phyloP scores from a whole-genome alignment of 176 grass and related monocot species.

The Carex parvula region DNA sequence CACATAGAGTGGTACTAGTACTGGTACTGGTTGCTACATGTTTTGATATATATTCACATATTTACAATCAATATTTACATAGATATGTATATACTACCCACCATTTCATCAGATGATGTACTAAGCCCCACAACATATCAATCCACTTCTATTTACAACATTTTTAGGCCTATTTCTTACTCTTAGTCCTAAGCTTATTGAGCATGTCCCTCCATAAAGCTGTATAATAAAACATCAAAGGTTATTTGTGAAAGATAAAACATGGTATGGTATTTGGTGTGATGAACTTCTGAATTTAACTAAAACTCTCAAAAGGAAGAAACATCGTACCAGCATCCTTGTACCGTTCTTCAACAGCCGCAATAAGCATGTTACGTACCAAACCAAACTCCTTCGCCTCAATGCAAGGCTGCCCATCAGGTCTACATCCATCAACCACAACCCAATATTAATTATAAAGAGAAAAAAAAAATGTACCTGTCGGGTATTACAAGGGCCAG shows the following conservation, averaged over 20 bases:
- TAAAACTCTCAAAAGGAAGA: not conserved
- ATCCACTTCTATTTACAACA: conserved; percentile 49
- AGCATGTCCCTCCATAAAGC: conserved; percentile 77
- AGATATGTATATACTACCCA: conserved; percentile 23
- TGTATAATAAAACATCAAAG: conserved; percentile 15
- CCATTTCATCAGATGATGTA: conserved; percentile 21
- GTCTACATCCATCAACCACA: conserved; percentile 32
- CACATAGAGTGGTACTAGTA: not conserved
- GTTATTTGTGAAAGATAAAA: not conserved
- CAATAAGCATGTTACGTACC: conserved; percentile 73
- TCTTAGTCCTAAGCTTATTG: conserved; percentile 59
- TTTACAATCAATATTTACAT: conserved; percentile 22
- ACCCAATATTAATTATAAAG: conserved; percentile 2
- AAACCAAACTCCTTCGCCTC: conserved; percentile 77
- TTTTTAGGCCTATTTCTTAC: conserved; percentile 72
- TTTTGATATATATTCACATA: conserved; percentile 2
- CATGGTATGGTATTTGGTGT: not conserved
- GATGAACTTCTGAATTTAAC: no score
- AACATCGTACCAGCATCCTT: conserved; percentile 72
- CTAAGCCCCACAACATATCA: conserved; percentile 17
- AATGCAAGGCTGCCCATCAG: conserved; percentile 66
- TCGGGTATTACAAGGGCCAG: not conserved
- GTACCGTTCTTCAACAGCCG: conserved; percentile 87
- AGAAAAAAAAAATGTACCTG: not conserved
- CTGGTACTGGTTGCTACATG: not conserved